Percentiles rank a stretch among this genome's conserved stretches.
These are phyloP conservation scores for Scenedesmus sp. DNA, from an alignment of 163 green algal genomes.

Conservation along the genomic window DNA sequence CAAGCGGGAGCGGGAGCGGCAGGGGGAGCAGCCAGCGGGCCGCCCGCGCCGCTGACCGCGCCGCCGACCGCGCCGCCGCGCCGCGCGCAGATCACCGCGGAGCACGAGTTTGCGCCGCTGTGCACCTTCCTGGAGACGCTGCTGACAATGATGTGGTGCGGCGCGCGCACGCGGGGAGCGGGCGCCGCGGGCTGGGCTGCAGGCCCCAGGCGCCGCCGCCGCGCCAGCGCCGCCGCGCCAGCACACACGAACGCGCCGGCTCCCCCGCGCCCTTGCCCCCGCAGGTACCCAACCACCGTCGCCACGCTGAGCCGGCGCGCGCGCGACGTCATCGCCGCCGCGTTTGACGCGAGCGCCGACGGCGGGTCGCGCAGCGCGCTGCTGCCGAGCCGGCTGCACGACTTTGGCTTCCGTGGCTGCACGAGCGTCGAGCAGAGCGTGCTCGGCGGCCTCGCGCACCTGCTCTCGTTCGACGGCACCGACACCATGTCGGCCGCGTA, in stretches of 20 bases:
- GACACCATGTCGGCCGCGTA: constrained; percentile 93
- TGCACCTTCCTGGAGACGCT: constrained; percentile 94
- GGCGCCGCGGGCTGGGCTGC: no score
- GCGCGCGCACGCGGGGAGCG: no score
- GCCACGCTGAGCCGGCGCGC: constrained; percentile 80
- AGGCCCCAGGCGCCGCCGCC: no score
- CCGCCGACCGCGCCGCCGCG: no score
- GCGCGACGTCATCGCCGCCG: constrained; percentile 80
- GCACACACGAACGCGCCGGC: background rate
- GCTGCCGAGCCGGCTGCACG: constrained; percentile 78
- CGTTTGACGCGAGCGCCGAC: constrained; percentile 79
- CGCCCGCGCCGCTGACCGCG: no score
- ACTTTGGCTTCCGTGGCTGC: constrained; percentile 94
- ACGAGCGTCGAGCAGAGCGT: constrained; percentile 88
- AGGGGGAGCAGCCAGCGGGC: no score
- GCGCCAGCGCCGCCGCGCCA: no score
- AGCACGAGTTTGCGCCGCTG: constrained; percentile 76
- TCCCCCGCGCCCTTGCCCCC: background rate
- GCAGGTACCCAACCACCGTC: constrained; percentile 87
- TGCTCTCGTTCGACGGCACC: constrained; percentile 88
- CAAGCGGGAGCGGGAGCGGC: no score
- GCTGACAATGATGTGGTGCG: constrained; percentile 86
- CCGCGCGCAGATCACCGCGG: constrained; percentile 80
- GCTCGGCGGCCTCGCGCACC: constrained; percentile 86
- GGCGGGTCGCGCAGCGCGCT: constrained; percentile 60